A percentile compares a stretch with the other conserved stretches of the same genome.
These are phyloP conservation scores for Cercospora sp. DNA, from an alignment of 2,329 filamentous ascomycete species.

Conservation along the genomic window DNA sequence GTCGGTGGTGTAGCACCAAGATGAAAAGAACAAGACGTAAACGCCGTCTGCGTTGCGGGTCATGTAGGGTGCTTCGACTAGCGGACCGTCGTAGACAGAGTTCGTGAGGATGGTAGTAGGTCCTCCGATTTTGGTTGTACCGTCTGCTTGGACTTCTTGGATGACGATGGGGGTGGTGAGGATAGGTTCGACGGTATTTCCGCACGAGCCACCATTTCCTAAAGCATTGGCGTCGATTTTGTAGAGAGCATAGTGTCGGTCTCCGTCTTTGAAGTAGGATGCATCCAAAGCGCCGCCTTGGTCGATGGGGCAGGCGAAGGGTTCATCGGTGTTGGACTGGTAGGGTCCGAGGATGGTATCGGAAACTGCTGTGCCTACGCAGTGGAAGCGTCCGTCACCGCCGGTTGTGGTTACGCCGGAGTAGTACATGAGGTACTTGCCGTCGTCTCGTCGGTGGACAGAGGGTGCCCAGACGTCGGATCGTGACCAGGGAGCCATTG, in stretches of 20 bases:
- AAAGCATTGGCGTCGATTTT: slow-evolving; percentile 35
- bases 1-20: slow-evolving; percentile 30
- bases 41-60: slow-evolving; percentile 23
- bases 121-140: slow-evolving; percentile 28
- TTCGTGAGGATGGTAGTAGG: slow-evolving; percentile 29
- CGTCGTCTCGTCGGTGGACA: slow-evolving; percentile 31
- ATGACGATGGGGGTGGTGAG: slow-evolving; percentile 33
- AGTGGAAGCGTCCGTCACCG: slow-evolving; percentile 30
- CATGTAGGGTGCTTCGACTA: slow-evolving; percentile 34
- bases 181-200: slow-evolving; percentile 29
- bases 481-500: slow-evolving; percentile 35
- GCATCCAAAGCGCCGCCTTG: slow-evolving; percentile 36
- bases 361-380: slow-evolving; percentile 32
- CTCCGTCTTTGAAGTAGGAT: slow-evolving; percentile 31
- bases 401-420: slow-evolving; percentile 31
- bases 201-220: slow-evolving; percentile 32
- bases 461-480: slow-evolving; percentile 41
- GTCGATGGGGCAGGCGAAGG: slow-evolving; percentile 31
- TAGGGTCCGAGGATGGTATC: slow-evolving; percentile 31
- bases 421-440: slow-evolving; percentile 35
- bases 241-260: slow-evolving; percentile 32
- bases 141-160: slow-evolving; percentile 32
- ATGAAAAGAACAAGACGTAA: slow-evolving; percentile 34
- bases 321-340: slow-evolving; percentile 24
- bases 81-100: slow-evolving; percentile 28